These are phyloP conservation scores for Dothidotthia symphoricarpi DNA, from an alignment of 2,329 filamentous ascomycete species.

Conservation along the genomic window DNA sequence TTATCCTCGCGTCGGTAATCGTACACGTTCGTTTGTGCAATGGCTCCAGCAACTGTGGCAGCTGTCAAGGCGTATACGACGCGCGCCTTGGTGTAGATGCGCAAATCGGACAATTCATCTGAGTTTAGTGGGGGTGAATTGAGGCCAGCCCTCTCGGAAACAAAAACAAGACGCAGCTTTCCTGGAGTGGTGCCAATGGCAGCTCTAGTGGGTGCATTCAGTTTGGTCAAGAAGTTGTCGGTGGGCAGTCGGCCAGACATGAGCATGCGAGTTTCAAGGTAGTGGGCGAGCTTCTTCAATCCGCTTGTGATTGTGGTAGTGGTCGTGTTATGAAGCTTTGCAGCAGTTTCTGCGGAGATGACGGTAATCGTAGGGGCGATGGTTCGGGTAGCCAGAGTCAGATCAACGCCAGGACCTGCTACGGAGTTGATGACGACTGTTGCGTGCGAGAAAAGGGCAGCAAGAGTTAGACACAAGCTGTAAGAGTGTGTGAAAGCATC, in stretches of 20 bases:
- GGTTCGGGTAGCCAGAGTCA: slow-evolving; percentile 69
- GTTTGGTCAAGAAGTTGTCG: slow-evolving; percentile 60
- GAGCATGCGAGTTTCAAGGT: slow-evolving; percentile 68
- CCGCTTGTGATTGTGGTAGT: slow-evolving; percentile 60
- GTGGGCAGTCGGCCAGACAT: slow-evolving; percentile 72
- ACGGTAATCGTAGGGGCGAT: slow-evolving; percentile 81
- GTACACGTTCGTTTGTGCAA: slow-evolving; percentile 82
- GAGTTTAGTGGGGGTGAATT: slow-evolving; percentile 64
- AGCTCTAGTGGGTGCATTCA: slow-evolving; percentile 61
- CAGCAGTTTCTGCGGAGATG: slow-evolving; percentile 70
- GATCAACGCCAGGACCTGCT: slow-evolving; percentile 68
- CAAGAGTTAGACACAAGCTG: slow-evolving; percentile 74
- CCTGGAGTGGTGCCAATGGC: slow-evolving; percentile 62
- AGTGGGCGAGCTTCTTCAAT: slow-evolving; percentile 67
- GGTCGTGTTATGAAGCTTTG: slow-evolving; percentile 64
- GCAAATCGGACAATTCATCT: slow-evolving; percentile 71
- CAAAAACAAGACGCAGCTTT: slow-evolving; percentile 77
- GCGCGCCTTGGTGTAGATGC: slow-evolving; percentile 75
- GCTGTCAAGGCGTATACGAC: slow-evolving; percentile 83
- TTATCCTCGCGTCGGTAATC: slow-evolving; percentile 68
- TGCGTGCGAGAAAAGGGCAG: slow-evolving; percentile 79
- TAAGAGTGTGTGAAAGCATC: slow-evolving; percentile 79
- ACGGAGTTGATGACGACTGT: slow-evolving; percentile 88
- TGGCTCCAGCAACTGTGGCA: slow-evolving; percentile 78
- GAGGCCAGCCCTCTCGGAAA: slow-evolving; percentile 69